These are phyloP conservation scores for Aphanomyces cochlioides DNA, from an alignment of 352 stramenopile genomes.

Conservation along the genomic window DNA sequence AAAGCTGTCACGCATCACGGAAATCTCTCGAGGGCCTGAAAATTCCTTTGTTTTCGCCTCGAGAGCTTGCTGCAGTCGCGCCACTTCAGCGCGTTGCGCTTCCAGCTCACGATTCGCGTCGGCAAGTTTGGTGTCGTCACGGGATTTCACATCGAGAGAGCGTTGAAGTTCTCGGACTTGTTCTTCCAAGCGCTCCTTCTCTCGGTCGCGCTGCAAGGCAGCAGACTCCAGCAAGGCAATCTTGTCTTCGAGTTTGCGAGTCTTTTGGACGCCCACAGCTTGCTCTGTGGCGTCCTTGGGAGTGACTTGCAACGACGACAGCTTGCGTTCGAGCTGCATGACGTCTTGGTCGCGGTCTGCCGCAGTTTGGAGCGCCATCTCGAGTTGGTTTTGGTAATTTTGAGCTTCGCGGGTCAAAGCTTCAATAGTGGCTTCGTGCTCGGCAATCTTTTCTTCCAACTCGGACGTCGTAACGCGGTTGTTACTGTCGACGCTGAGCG, in stretches of 20 bases:
- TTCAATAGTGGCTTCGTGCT: slow-evolving; percentile 11
- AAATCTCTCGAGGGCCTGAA: too few relatives aligned
- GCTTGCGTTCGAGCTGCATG: slow-evolving; percentile 16
- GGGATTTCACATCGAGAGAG: not conserved
- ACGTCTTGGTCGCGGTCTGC: slow-evolving; percentile 23
- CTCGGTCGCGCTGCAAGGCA: not conserved
- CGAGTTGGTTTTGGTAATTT: slow-evolving; percentile 22
- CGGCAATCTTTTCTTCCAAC: slow-evolving; percentile 20
- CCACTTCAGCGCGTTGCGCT: not conserved
- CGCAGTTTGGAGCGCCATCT: slow-evolving; percentile 25
- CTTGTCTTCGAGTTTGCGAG: not conserved
- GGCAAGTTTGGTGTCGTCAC: not conserved
- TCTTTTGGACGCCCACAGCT: not conserved
- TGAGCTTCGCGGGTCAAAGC: slow-evolving; percentile 10
- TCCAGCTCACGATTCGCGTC: not conserved
- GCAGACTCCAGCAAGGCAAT: not conserved
- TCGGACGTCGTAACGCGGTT: slow-evolving; percentile 1
- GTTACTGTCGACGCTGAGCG: slow-evolving; percentile 6
- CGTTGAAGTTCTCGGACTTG: not conserved
- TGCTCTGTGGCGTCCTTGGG: not conserved
- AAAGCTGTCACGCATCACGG: not conserved
- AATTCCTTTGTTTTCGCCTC: not conserved
- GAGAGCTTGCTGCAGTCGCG: not conserved
- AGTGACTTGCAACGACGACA: not conserved
- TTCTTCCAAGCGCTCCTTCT: slow-evolving; percentile 5